Evolutionary conservation across 1,139 yeast species (phyloP).

Genomic region (Pichia kudriavzevii): DNA sequence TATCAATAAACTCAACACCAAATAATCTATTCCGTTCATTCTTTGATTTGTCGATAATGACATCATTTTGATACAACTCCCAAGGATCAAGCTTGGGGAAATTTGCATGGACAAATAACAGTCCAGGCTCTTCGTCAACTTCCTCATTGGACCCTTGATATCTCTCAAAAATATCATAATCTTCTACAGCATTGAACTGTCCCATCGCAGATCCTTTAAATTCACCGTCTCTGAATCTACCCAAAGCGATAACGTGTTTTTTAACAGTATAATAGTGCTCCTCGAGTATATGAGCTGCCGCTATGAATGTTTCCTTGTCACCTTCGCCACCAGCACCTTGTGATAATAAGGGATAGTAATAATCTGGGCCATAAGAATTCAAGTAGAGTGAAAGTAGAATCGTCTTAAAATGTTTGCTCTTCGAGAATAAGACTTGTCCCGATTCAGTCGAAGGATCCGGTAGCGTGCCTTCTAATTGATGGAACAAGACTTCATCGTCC

Average conservation of each 20-base stretch:
- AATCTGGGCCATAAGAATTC: slow-evolving; percentile 70
- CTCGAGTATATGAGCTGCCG: slow-evolving; percentile 62
- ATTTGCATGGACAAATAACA: slow-evolving; percentile 24
- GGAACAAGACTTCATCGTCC: slow-evolving; percentile 46
- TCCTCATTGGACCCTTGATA: slow-evolving; percentile 15
- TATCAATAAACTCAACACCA: slow-evolving; percentile 39
- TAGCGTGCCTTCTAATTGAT: slow-evolving; percentile 60
- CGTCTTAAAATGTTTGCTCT: slow-evolving; percentile 56
- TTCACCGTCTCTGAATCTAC: slow-evolving; percentile 29
- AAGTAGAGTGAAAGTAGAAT: slow-evolving; percentile 66
- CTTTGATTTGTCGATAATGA: slow-evolving; percentile 12
- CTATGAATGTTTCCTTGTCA: slow-evolving; percentile 81
- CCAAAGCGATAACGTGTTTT: slow-evolving; percentile 26
- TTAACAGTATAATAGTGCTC: slow-evolving; percentile 65
- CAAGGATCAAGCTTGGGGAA: slow-evolving; percentile 27
- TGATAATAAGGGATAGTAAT: slow-evolving; percentile 75
- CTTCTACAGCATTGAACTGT: slow-evolving; percentile 60
- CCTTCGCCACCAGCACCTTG: slow-evolving; percentile 89
- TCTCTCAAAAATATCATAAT: slow-evolving; percentile 31
- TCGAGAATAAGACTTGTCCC: slow-evolving; percentile 70
- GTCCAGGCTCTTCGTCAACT: slow-evolving; percentile 18
- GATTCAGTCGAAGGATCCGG: slow-evolving; percentile 81
- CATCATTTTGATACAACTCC: slow-evolving; percentile 17
- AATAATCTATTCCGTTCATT: slow-evolving; percentile 21
- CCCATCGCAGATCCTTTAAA: slow-evolving; percentile 58